Conservation (phyloP, 371 early-diverging fungal species). For the Dinochytrium kinnereticum region DNA sequence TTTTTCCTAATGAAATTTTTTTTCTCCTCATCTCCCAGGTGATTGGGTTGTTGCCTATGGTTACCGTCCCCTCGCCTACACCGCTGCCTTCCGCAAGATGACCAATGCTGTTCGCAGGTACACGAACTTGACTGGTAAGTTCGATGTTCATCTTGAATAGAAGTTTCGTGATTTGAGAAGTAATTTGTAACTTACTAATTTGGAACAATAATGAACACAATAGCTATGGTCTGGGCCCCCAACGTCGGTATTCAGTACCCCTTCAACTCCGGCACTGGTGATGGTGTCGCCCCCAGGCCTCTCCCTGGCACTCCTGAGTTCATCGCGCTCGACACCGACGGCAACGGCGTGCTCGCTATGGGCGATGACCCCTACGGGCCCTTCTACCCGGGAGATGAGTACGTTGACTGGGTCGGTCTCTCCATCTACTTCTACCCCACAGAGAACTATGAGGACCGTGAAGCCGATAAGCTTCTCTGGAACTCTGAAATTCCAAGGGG, state of each 20-base stretch:
- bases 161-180: no score
- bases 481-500: background rate
- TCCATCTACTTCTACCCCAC: constrained; percentile 18
- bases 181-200: constrained; percentile 3
- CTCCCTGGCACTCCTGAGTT: constrained; percentile 27
- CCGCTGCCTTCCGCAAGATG: constrained; percentile 14
- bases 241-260: constrained; percentile 51
- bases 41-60: constrained; percentile 24
- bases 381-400: constrained; percentile 54
- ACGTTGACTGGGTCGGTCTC: constrained; percentile 60
- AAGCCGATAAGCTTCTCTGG: background rate
- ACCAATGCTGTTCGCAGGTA: constrained; percentile 24
- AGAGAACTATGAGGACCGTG: background rate
- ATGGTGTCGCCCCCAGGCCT: background rate
- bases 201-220: background rate
- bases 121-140: constrained; percentile 37
- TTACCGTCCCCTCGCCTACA: constrained; percentile 22
- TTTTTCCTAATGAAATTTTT: background rate
- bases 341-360: constrained; percentile 24
- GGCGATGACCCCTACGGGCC: constrained; percentile 54
- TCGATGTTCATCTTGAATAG: no score
- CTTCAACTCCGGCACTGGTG: constrained; percentile 18
- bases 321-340: constrained; percentile 47
- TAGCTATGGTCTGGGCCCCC: constrained; percentile 55
- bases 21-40: background rate